Evolutionary conservation across 768 basidiomycete species (phyloP), one percentile per base, ranked within the genome.

Genomic region (Xerocomellus dryophilus): DNA sequence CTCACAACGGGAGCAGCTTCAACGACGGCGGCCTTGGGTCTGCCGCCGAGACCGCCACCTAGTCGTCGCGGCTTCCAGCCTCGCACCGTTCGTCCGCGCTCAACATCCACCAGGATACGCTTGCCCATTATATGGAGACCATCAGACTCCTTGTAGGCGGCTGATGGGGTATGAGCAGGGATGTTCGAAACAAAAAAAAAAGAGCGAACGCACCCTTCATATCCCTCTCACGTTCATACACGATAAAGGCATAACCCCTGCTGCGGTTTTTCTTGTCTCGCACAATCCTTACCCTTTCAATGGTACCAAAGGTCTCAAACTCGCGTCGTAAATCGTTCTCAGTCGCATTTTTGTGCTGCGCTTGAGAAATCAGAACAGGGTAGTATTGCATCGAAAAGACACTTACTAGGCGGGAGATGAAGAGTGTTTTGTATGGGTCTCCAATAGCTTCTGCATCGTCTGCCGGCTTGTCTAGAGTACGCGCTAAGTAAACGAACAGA

Each of bases 91-190:
- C 97, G 84, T 18, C 97, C 97, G 34, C 97, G 88, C 73, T 99
- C 97, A 58, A 99, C 97, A 67, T 99, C 97, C 47, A 99, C 96
- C 34, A 98, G 79, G 60, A 98, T 95, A 63, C 90, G 83, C 71
- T 97, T 97, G 65, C 93, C 92, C 80, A 94, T 90, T 61, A 99
- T 93, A 58, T 93, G 90, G 41, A 99, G 81, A 21, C 94, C 92
- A 65, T 98, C 96, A 18, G 95, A 98, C 70, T 98, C 97, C 74
- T 98, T 98, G 81, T 98, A 99, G 14, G 96, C 97, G 59, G 88
- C 88, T 90, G 60, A 54, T 43, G 39, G 52, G 51, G 60, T 50
- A 43, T 65, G 46, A 64, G 53, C 60, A 60, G 42, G 61, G 47
- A 45, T 15, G 20, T 27, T 34, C 53, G 54, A 51, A 58, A 61